A percentile compares a stretch with the other conserved stretches of the same genome.
Evolutionary conservation across 164 flowering plant species (phyloP).

Genomic region (Vitis riparia): DNA sequence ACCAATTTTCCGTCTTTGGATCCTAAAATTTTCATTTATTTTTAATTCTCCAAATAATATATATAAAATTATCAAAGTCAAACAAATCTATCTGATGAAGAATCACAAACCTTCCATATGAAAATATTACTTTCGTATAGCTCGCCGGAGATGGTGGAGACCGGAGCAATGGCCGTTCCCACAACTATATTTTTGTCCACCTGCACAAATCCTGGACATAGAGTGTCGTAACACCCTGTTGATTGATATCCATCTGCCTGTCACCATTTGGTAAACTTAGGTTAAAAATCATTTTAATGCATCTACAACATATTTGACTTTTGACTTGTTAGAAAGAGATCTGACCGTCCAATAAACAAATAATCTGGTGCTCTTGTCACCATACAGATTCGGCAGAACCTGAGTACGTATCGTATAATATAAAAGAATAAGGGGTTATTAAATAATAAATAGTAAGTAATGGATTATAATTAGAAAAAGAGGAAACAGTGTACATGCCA

Average conservation of each 20-base stretch:
- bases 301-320: not conserved
- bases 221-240: constrained; percentile 4
- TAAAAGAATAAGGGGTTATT: too few species aligned
- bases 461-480: constrained; percentile 12
- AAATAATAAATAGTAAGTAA: too few species aligned
- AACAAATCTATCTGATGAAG: too few species aligned
- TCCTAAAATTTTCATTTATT: constrained; percentile 17
- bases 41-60: not conserved
- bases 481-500: constrained; percentile 79
- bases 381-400: not conserved
- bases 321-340: not conserved
- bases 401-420: not conserved
- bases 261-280: not conserved
- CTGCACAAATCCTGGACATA: constrained; percentile 7
- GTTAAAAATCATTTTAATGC: not conserved
- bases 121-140: not conserved
- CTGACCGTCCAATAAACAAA: constrained; percentile 3
- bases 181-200: not conserved
- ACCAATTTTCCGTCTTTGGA: constrained; percentile 38
- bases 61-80: not conserved
- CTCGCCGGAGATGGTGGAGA: not conserved
- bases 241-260: not conserved
- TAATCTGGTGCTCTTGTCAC: not conserved
- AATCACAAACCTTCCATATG: not conserved
- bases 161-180: not conserved